phyloP scores from a whole-genome alignment of 1,284 basidiomycete species.

The Exobasidium rhododendri region DNA sequence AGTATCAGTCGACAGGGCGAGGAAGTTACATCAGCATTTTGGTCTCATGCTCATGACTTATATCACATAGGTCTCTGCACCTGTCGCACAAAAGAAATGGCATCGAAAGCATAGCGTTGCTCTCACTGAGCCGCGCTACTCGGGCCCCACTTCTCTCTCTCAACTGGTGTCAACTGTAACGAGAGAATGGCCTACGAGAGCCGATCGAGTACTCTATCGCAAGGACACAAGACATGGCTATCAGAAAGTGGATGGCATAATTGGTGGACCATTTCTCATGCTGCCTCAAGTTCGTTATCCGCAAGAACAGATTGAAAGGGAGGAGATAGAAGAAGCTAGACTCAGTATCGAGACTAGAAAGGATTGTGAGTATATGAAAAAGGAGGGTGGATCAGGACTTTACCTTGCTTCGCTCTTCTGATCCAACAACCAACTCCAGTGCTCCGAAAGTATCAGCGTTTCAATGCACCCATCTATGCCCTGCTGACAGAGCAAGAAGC shows the following conservation, averaged over 20 bases:
- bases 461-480: neutral
- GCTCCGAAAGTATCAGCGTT: neutral
- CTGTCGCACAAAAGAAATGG: too few relatives aligned
- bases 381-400: constrained; percentile 2
- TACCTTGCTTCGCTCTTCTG: too few relatives aligned
- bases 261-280: neutral
- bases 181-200: neutral
- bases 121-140: neutral
- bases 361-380: neutral
- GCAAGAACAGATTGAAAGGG: neutral
- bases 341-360: neutral
- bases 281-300: neutral
- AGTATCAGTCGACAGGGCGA: too few relatives aligned
- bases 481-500: neutral
- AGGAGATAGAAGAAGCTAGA: neutral
- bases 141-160: neutral
- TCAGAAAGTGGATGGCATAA: neutral
- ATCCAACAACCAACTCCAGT: too few relatives aligned
- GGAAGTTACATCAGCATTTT: too few relatives aligned
- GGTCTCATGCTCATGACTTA: too few relatives aligned
- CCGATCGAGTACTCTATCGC: neutral
- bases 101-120: neutral
- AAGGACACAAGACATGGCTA: neutral
- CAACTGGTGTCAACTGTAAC: neutral
- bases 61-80: too few relatives aligned